Conservation (phyloP, 2,329 filamentous ascomycete genomes). For the Talaromyces pinophilus region DNA sequence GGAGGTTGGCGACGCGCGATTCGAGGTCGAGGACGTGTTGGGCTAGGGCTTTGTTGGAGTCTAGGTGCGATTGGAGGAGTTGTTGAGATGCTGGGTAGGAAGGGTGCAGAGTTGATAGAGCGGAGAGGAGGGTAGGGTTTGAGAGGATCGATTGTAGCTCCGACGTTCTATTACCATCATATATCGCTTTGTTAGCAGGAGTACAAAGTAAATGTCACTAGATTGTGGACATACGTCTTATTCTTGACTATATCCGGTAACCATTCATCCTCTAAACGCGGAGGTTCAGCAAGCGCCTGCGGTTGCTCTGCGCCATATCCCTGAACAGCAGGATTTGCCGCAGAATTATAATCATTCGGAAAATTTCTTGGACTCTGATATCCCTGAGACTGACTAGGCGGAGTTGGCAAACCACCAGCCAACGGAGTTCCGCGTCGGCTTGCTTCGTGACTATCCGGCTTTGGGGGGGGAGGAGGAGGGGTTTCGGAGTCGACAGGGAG, state of each 20-base stretch:
- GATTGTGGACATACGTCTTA: conserved; percentile 65
- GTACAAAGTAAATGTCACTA: too few species aligned
- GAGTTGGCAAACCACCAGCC: conserved; percentile 35
- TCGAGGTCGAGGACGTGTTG: conserved; percentile 45
- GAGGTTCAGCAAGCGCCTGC: conserved; percentile 31
- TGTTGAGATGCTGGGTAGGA: conserved; percentile 67
- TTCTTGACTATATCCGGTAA: conserved; percentile 74
- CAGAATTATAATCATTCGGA: background rate
- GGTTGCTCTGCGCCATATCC: conserved; percentile 4
- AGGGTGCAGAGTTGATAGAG: conserved; percentile 75
- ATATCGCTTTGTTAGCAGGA: too few species aligned
- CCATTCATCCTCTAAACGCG: conserved; percentile 65
- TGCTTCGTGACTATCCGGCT: conserved; percentile 68
- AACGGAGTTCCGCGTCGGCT: conserved; percentile 68
- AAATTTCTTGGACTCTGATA: background rate
- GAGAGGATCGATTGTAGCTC: conserved; percentile 76
- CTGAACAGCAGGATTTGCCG: background rate
- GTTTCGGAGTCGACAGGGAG: conserved; percentile 51
- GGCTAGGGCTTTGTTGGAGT: conserved; percentile 72
- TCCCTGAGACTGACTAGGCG: conserved; percentile 42
- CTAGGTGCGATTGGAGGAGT: conserved; percentile 64
- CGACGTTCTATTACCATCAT: conserved; percentile 30
- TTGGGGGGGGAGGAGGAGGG: conserved; percentile 71
- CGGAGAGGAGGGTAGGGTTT: conserved; percentile 66
- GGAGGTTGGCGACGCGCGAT: conserved; percentile 53